phyloP scores from a whole-genome alignment of 129 eudicot species.

The Escallonia herrerae region DNA sequence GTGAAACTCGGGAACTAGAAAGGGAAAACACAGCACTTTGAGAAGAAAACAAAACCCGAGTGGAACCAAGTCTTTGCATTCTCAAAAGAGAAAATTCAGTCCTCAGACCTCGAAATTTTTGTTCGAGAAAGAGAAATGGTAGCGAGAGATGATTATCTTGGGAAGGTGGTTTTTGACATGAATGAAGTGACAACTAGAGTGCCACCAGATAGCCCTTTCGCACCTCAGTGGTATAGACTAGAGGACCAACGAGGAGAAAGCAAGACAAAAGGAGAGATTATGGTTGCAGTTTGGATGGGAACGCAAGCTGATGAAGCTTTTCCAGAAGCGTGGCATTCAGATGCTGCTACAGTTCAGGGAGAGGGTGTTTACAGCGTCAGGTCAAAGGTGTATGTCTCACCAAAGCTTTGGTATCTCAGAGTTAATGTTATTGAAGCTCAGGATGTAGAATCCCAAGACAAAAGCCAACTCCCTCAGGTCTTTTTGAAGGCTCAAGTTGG shows the following conservation, averaged over 20 bases:
- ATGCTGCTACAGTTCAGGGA: slow-evolving; percentile 60
- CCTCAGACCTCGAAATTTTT: slow-evolving; percentile 42
- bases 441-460: slow-evolving; percentile 65
- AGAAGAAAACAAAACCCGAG: slow-evolving; percentile 50
- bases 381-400: slow-evolving; percentile 62
- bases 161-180: slow-evolving; percentile 46
- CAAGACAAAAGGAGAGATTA: slow-evolving; percentile 46
- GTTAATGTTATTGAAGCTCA: slow-evolving; percentile 76
- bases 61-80: slow-evolving; percentile 70
- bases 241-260: slow-evolving; percentile 36
- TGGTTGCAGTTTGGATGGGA: slow-evolving; percentile 71
- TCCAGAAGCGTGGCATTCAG: slow-evolving; percentile 68
- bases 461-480: slow-evolving; percentile 63
- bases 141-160: slow-evolving; percentile 51
- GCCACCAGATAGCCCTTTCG: slow-evolving; percentile 64
- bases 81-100: slow-evolving; percentile 42
- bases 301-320: slow-evolving; percentile 65
- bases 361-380: slow-evolving; percentile 48
- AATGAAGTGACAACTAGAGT: slow-evolving; percentile 55
- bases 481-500: slow-evolving; percentile 75
- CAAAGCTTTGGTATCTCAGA: slow-evolving; percentile 61
- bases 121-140: slow-evolving; percentile 47
- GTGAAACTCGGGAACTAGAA: slow-evolving; percentile 54
- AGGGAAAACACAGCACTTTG: slow-evolving; percentile 56
- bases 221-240: slow-evolving; percentile 61